A percentile compares a stretch with the other conserved stretches of the same genome.
Conservation (phyloP, 257 asterid genomes). For the Euphrasia confusa region DNA sequence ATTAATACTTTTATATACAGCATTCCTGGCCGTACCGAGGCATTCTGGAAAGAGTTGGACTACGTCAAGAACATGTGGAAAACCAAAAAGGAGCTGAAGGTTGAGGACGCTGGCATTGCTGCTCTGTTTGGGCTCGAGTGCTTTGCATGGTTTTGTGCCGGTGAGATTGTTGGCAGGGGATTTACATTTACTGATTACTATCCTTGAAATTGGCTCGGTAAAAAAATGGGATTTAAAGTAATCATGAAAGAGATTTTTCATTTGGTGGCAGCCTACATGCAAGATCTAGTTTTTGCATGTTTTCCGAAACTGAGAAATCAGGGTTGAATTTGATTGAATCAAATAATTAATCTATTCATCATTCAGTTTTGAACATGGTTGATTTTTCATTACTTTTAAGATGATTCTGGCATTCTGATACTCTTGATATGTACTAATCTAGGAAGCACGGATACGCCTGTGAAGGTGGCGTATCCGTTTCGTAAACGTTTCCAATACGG, state of each 20-base stretch:
- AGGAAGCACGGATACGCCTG: too few relatives aligned
- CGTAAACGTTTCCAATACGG: too few relatives aligned
- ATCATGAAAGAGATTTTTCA: too few relatives aligned
- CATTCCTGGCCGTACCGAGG: constrained; percentile 36
- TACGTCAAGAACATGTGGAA: constrained; percentile 40
- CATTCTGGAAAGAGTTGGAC: constrained; percentile 39
- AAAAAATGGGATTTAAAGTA: neutral
- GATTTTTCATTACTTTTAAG: neutral
- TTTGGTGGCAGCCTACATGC: neutral
- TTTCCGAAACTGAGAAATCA: constrained; percentile 26
- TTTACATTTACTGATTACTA: constrained; percentile 38
- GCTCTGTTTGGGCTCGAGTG: constrained; percentile 41
- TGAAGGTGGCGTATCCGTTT: too few relatives aligned
- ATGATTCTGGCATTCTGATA: neutral
- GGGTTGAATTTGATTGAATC: constrained; percentile 7
- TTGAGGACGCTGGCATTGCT: constrained; percentile 42
- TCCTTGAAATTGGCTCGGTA: constrained; percentile 25
- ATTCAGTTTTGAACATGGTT: constrained; percentile 2
- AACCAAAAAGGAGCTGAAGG: constrained; percentile 35
- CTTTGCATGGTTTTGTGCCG: constrained; percentile 42
- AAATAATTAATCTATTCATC: constrained; percentile 18
- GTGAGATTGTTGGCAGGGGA: constrained; percentile 42
- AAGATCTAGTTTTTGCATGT: constrained; percentile 18
- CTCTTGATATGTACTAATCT: too few relatives aligned
- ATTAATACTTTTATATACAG: constrained; percentile 12